Percentiles rank a stretch among this genome's conserved stretches.
Evolutionary conservation across 2,329 filamentous ascomycete genomes (phyloP).

Genomic region (Pseudogymnoascus sp.): DNA sequence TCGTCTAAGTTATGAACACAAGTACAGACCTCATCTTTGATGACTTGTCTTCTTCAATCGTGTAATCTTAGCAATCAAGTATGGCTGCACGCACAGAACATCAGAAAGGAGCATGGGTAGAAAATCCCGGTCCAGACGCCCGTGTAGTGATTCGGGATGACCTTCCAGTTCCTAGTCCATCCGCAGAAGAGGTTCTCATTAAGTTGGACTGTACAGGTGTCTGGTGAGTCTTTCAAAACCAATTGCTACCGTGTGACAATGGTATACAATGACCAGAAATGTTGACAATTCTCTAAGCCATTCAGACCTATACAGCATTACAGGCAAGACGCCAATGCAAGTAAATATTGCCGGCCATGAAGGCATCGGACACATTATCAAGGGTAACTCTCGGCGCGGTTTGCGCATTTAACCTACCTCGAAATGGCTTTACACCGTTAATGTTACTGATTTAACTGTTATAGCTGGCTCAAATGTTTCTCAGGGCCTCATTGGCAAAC

Average conservation of each 20-base stretch:
- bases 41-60: not conserved
- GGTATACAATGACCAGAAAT: not conserved
- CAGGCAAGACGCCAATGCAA: not conserved
- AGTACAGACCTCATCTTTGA: not conserved
- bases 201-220: not conserved
- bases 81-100: not conserved
- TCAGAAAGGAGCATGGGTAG: slow-evolving; percentile 5
- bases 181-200: not conserved
- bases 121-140: not conserved
- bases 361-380: not conserved
- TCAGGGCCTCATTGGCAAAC: not conserved
- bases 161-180: not conserved
- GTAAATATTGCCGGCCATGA: not conserved
- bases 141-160: not conserved
- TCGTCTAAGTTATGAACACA: not conserved
- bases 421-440: not conserved
- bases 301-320: not conserved
- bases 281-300: not conserved
- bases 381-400: not conserved
- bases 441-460: not conserved
- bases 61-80: not conserved
- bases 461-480: not conserved
- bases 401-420: not conserved
- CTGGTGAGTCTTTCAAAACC: not conserved
- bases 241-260: not conserved